Evolutionary conservation across 805 yeast species (phyloP).

Genomic region (Saturnispora dispora): DNA sequence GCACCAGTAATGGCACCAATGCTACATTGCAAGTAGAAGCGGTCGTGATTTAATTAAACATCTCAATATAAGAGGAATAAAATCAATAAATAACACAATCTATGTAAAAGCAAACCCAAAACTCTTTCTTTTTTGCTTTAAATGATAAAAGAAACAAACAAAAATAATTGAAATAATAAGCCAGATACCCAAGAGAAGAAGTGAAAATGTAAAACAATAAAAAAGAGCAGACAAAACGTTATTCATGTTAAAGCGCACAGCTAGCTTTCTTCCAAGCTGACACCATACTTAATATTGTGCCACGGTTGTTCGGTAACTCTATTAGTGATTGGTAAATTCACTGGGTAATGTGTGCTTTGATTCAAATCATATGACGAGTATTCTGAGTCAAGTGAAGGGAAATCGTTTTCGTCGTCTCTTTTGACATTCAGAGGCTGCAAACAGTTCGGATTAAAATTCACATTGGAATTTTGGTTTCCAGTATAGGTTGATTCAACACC

Average conservation of each 20-base stretch:
- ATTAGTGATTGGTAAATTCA: background rate
- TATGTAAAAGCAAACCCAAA: background rate
- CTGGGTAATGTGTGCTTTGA: background rate
- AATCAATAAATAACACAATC: background rate
- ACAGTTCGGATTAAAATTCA: background rate
- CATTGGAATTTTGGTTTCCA: background rate
- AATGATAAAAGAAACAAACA: background rate
- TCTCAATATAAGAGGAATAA: background rate
- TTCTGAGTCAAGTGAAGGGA: constrained; percentile 1
- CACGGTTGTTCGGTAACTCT: background rate
- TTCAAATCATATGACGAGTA: background rate
- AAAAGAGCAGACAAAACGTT: background rate
- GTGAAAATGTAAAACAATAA: background rate
- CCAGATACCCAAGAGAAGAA: background rate
- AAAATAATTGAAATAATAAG: background rate
- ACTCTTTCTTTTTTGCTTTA: background rate
- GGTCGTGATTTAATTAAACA: background rate
- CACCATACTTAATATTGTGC: background rate
- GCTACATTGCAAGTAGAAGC: too few relatives aligned
- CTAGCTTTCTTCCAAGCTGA: background rate
- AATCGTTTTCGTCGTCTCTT: background rate
- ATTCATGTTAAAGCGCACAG: background rate
- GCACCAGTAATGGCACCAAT: background rate
- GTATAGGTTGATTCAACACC: background rate
- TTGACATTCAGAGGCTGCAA: background rate